Conservation (phyloP, 495 filamentous ascomycete species). For the Aspergillus nidulans region DNA sequence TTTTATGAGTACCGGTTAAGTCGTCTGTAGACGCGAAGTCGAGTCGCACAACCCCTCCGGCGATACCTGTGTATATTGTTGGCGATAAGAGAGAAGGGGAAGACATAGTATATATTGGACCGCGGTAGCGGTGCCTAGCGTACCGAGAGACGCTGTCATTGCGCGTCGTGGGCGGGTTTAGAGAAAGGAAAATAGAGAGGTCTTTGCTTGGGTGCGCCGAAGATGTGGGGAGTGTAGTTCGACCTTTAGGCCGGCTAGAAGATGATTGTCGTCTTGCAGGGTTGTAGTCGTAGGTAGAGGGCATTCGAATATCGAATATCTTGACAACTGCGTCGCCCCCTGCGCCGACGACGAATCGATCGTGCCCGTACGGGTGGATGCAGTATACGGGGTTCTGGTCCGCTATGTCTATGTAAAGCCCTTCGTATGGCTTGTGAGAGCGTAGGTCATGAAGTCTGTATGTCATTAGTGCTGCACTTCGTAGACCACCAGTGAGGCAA, state of each 20-base stretch:
- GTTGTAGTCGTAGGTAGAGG: slow-evolving; percentile 41
- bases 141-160: slow-evolving; percentile 6
- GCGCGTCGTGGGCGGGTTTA: slow-evolving; percentile 10
- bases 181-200: slow-evolving; percentile 36
- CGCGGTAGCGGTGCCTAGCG: slow-evolving; percentile 24
- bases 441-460: slow-evolving; percentile 64
- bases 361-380: slow-evolving; percentile 50
- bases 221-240: not conserved
- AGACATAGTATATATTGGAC: slow-evolving; percentile 57
- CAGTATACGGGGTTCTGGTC: slow-evolving; percentile 57
- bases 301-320: slow-evolving; percentile 61
- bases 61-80: slow-evolving; percentile 54
- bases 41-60: slow-evolving; percentile 47
- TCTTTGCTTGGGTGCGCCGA: slow-evolving; percentile 24
- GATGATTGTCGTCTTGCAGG: slow-evolving; percentile 19
- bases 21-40: slow-evolving; percentile 50
- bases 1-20: slow-evolving; percentile 23
- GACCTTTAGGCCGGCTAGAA: not conserved
- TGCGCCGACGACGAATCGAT: slow-evolving; percentile 55
- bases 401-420: slow-evolving; percentile 51
- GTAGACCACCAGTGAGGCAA: not conserved
- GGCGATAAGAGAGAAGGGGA: slow-evolving; percentile 52
- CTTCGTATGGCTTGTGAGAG: slow-evolving; percentile 41
- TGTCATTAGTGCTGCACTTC: not conserved
- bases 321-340: slow-evolving; percentile 56